Percentiles rank a stretch among this genome's conserved stretches.
Conservation (phyloP, 805 yeast genomes). For the Teunomyces panamensis region DNA sequence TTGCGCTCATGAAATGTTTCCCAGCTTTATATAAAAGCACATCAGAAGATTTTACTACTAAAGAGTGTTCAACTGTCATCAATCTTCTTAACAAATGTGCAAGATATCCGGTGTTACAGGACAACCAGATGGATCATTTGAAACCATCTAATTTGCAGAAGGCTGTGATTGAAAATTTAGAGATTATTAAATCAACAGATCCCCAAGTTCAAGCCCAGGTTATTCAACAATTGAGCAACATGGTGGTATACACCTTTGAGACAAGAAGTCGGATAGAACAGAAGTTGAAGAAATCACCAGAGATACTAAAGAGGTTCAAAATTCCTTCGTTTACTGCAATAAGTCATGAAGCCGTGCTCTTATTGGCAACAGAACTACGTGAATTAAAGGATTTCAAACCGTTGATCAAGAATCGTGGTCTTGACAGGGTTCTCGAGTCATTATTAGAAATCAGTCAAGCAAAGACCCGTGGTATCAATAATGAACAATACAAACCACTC, state of each 20-base stretch:
- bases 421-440: slow-evolving; percentile 46
- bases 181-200: slow-evolving; percentile 26
- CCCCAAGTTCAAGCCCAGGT: slow-evolving; percentile 40
- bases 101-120: slow-evolving; percentile 70
- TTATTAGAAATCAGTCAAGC: slow-evolving; percentile 51
- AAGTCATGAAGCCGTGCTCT: slow-evolving; percentile 45
- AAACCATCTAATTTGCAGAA: slow-evolving; percentile 60
- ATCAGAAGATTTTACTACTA: slow-evolving; percentile 25
- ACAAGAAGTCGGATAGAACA: slow-evolving; percentile 55
- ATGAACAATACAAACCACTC: slow-evolving; percentile 29
- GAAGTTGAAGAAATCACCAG: slow-evolving; percentile 39
- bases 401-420: slow-evolving; percentile 43
- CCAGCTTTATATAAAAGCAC: slow-evolving; percentile 43
- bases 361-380: slow-evolving; percentile 39
- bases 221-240: slow-evolving; percentile 51
- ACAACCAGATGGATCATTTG: slow-evolving; percentile 47
- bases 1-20: slow-evolving; percentile 54
- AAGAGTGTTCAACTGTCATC: slow-evolving; percentile 49
- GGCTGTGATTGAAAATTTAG: slow-evolving; percentile 52
- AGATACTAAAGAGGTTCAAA: slow-evolving; percentile 45
- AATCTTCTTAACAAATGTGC: slow-evolving; percentile 62
- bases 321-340: slow-evolving; percentile 65
- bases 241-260: slow-evolving; percentile 59
- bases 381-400: slow-evolving; percentile 24
- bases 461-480: slow-evolving; percentile 36